Conservation (phyloP, 306 rosid species). For the Benincasa hispida region DNA sequence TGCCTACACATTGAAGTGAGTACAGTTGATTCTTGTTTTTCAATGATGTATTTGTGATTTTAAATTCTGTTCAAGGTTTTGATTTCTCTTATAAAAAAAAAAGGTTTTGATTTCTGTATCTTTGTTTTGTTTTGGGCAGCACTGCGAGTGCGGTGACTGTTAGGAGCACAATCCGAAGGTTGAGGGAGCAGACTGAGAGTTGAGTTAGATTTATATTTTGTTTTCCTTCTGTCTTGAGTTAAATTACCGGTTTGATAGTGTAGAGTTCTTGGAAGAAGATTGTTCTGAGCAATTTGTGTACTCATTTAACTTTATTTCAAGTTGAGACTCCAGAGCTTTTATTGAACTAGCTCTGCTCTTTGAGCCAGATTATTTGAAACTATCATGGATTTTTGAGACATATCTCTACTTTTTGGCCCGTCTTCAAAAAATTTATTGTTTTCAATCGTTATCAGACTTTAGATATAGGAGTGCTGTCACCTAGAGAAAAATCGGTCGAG, state of each 20-base stretch:
- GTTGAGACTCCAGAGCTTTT: not conserved
- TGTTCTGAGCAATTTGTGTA: not conserved
- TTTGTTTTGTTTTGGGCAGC: not conserved
- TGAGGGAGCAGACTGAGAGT: constrained; percentile 79
- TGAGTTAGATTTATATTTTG: constrained; percentile 4
- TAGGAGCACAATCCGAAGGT: constrained; percentile 66
- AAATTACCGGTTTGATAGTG: not conserved
- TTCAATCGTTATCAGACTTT: not conserved
- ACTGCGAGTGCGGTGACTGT: constrained; percentile 66
- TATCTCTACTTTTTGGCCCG: not conserved
- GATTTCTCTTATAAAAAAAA: no score
- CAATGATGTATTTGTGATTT: not conserved
- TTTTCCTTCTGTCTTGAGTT: not conserved
- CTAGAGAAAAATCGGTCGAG: no score
- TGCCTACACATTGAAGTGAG: constrained; percentile 57
- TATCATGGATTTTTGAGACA: not conserved
- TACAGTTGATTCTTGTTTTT: not conserved
- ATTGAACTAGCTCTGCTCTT: not conserved
- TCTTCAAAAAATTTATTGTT: not conserved
- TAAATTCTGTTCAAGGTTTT: not conserved
- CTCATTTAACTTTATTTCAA: not conserved
- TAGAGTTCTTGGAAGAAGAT: not conserved
- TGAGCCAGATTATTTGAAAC: not conserved
- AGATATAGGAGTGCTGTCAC: no score
- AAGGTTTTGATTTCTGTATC: not conserved